A percentile compares a stretch with the other conserved stretches of the same genome.
These are phyloP conservation scores for Termitomyces bulborhizus DNA, from an alignment of 768 basidiomycete species.

Conservation along the genomic window DNA sequence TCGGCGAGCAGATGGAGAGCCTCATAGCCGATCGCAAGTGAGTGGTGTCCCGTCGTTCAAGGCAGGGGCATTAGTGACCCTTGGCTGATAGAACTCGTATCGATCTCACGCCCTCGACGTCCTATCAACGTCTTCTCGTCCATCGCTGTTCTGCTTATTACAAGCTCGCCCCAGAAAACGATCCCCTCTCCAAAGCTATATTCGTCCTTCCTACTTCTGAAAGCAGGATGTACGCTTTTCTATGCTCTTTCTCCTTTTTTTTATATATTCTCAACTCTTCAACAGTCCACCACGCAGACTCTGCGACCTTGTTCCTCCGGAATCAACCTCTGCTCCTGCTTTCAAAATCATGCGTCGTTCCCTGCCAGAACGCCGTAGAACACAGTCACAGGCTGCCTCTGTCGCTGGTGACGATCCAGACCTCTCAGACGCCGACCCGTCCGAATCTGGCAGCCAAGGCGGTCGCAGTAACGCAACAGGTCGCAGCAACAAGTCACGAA, in stretches of 20 bases:
- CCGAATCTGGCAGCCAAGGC: no score
- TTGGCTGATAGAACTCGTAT: slow-evolving; percentile 42
- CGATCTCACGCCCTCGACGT: slow-evolving; percentile 63
- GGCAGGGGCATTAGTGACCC: no score
- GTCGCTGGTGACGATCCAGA: slow-evolving; percentile 73
- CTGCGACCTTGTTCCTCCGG: slow-evolving; percentile 72
- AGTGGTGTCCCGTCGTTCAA: slow-evolving; percentile 19
- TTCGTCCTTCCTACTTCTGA: slow-evolving; percentile 50
- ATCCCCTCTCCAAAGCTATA: slow-evolving; percentile 58
- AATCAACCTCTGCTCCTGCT: slow-evolving; percentile 62
- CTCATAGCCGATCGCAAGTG: slow-evolving; percentile 73
- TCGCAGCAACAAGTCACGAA: slow-evolving; percentile 58
- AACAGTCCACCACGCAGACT: slow-evolving; percentile 64
- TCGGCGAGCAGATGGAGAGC: slow-evolving; percentile 81
- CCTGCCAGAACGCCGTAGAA: slow-evolving; percentile 41
- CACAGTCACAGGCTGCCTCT: slow-evolving; percentile 69
- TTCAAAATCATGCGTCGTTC: slow-evolving; percentile 86
- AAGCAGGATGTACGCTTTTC: slow-evolving; percentile 63
- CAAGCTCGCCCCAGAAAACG: slow-evolving; percentile 64
- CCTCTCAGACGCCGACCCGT: slow-evolving; percentile 46
- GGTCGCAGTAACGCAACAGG: no score
- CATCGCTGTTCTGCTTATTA: slow-evolving; percentile 85
- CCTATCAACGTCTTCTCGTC: slow-evolving; percentile 81
- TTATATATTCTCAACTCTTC: slow-evolving; percentile 4
- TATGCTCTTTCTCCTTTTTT: slow-evolving; percentile 6